Percentiles rank a stretch among this genome's conserved stretches.
phyloP scores from a whole-genome alignment of 257 asterid species.

The Nicotiana obtusifolia region DNA sequence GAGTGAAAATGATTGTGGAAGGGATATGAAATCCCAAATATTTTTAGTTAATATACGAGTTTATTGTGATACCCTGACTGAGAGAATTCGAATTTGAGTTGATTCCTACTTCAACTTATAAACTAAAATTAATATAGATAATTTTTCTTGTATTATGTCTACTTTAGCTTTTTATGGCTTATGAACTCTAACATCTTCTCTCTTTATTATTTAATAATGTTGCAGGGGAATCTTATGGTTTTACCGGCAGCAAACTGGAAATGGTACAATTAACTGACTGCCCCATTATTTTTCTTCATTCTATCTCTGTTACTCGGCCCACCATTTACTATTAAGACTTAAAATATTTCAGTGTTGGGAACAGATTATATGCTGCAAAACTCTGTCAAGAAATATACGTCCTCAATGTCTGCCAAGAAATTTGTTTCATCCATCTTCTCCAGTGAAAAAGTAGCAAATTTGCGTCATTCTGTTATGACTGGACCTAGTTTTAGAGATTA shows the following conservation, averaged over 20 bases:
- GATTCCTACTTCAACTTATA: neutral
- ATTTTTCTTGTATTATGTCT: neutral
- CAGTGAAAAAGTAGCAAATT: neutral
- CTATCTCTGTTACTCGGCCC: neutral
- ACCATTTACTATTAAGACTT: neutral
- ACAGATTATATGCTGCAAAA: neutral
- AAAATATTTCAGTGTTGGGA: neutral
- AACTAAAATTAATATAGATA: neutral
- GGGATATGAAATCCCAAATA: neutral
- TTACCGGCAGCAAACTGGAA: conserved; percentile 68
- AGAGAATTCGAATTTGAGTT: neutral
- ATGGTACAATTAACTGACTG: conserved; percentile 42
- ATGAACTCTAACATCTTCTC: conserved; percentile 2
- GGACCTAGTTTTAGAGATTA: neutral
- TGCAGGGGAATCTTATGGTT: conserved; percentile 74
- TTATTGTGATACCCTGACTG: neutral
- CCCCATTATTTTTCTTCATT: neutral
- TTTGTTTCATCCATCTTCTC: neutral
- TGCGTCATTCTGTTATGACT: neutral
- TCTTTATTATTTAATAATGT: conserved; percentile 19
- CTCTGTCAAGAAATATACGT: neutral
- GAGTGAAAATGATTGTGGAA: neutral
- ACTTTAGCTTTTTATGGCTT: neutral
- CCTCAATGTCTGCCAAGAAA: neutral
- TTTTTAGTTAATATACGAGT: neutral